A percentile compares a stretch with the other conserved stretches of the same genome.
Conservation (phyloP, 768 basidiomycete species). For the Leccinum sublutescens region DNA sequence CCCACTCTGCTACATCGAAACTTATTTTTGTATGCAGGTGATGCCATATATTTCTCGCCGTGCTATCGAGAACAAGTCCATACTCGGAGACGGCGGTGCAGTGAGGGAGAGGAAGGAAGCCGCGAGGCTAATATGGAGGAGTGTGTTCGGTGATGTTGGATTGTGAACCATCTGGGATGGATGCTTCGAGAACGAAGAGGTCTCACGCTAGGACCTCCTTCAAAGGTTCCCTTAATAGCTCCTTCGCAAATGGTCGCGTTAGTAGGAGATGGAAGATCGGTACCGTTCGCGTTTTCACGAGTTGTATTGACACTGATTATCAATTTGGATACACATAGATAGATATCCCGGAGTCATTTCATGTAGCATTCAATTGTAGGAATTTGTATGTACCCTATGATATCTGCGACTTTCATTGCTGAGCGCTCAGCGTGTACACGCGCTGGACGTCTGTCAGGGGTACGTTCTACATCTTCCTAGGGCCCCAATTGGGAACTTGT, state of each 20-base stretch:
- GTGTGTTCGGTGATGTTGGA: constrained; percentile 31
- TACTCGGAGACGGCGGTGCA: constrained; percentile 74
- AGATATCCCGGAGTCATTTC: neutral
- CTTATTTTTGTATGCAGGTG: constrained; percentile 43
- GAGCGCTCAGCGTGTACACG: neutral
- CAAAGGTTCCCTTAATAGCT: neutral
- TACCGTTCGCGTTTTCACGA: neutral
- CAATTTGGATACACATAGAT: neutral
- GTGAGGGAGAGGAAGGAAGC: constrained; percentile 33
- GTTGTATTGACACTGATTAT: neutral
- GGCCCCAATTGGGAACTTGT: neutral
- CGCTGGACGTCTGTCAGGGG: neutral
- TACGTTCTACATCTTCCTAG: neutral
- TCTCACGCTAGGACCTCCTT: neutral
- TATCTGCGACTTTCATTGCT: neutral
- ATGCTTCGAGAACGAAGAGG: neutral
- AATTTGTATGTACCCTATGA: neutral
- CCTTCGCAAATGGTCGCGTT: neutral
- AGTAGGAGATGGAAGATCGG: neutral
- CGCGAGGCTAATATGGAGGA: constrained; percentile 29
- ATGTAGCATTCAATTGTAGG: neutral
- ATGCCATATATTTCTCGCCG: constrained; percentile 89
- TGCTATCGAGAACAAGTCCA: constrained; percentile 90
- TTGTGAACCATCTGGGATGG: constrained; percentile 13
- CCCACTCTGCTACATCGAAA: neutral